These are phyloP conservation scores for Metarhizium rileyi DNA, from an alignment of 2,329 filamentous ascomycete genomes.

Conservation along the genomic window DNA sequence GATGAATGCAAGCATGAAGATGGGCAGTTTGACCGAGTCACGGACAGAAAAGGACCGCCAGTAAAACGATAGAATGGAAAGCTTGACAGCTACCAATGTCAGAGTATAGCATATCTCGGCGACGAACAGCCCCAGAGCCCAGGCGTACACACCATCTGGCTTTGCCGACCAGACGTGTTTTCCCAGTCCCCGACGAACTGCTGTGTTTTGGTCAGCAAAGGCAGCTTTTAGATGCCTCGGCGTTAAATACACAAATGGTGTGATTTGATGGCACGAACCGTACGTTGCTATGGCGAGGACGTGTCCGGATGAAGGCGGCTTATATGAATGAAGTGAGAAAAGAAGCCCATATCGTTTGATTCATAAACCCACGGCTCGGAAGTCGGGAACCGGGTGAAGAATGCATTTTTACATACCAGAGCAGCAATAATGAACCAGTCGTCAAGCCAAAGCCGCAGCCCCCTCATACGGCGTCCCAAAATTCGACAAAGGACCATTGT, in stretches of 20 bases:
- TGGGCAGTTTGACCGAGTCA: constrained; percentile 11
- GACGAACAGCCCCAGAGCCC: constrained; percentile 14
- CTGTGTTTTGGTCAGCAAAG: constrained; percentile 6
- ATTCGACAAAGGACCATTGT: constrained; percentile 12
- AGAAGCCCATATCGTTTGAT: background rate
- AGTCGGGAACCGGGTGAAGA: too few relatives aligned
- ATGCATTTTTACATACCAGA: constrained; percentile 9
- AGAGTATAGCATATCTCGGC: constrained; percentile 13
- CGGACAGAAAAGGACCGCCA: constrained; percentile 3
- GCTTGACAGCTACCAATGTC: background rate
- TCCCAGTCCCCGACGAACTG: constrained; percentile 12
- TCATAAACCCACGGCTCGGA: background rate
- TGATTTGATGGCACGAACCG: constrained; percentile 7
- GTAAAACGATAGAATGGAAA: constrained; percentile 2
- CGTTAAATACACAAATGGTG: background rate
- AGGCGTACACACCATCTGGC: constrained; percentile 11
- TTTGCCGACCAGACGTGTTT: constrained; percentile 15
- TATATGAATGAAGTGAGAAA: background rate
- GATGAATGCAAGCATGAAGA: constrained; percentile 10
- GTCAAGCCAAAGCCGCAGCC: constrained; percentile 13
- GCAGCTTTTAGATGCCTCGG: background rate
- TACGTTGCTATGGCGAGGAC: constrained; percentile 10
- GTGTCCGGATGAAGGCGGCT: constrained; percentile 9
- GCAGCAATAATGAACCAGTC: constrained; percentile 16
- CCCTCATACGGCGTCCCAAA: constrained; percentile 11